These are phyloP conservation scores for Blastocladiella britannica DNA, from an alignment of 192 early-diverging fungal species.

Conservation along the genomic window DNA sequence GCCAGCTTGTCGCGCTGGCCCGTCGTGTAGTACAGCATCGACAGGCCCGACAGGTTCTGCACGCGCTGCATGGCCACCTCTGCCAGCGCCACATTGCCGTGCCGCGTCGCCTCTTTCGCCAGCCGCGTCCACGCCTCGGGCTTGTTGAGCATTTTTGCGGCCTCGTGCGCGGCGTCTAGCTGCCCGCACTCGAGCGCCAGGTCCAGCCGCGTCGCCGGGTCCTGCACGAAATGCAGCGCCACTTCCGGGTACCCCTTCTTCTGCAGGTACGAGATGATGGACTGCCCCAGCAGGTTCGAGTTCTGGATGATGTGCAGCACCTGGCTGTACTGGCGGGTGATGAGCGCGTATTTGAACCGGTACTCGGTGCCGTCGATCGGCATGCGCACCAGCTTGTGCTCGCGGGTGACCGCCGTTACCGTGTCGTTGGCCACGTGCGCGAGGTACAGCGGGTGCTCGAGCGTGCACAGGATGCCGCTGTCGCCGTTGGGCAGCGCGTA, in stretches of 20 bases:
- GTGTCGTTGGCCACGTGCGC: slow-evolving; percentile 68
- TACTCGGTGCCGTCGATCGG: slow-evolving; percentile 97
- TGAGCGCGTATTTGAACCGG: slow-evolving; percentile 85
- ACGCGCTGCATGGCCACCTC: slow-evolving; percentile 79
- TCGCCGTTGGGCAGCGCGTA: slow-evolving; percentile 75
- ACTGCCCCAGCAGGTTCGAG: slow-evolving; percentile 90
- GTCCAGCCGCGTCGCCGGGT: slow-evolving; percentile 87
- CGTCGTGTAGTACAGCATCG: slow-evolving; percentile 84
- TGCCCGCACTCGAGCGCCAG: slow-evolving; percentile 93
- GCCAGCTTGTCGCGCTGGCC: slow-evolving; percentile 78
- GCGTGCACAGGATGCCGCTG: slow-evolving; percentile 86
- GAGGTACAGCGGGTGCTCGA: slow-evolving; percentile 89
- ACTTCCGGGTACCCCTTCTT: slow-evolving; percentile 99
- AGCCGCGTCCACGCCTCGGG: slow-evolving; percentile 81
- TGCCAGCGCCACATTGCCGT: slow-evolving; percentile 65
- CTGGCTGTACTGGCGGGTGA: slow-evolving; percentile 81
- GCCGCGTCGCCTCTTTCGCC: slow-evolving; percentile 65
- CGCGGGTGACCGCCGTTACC: slow-evolving; percentile 72
- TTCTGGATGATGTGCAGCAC: slow-evolving; percentile 89
- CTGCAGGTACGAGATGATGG: slow-evolving; percentile 96
- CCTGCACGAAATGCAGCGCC: slow-evolving; percentile 95
- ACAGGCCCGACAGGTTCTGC: slow-evolving; percentile 79
- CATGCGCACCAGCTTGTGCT: slow-evolving; percentile 66
- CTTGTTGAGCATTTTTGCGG: slow-evolving; percentile 72
- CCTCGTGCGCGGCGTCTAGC: slow-evolving; percentile 84